phyloP scores from a whole-genome alignment of 2,329 filamentous ascomycete species.

The Neofusicoccum umdonicola region DNA sequence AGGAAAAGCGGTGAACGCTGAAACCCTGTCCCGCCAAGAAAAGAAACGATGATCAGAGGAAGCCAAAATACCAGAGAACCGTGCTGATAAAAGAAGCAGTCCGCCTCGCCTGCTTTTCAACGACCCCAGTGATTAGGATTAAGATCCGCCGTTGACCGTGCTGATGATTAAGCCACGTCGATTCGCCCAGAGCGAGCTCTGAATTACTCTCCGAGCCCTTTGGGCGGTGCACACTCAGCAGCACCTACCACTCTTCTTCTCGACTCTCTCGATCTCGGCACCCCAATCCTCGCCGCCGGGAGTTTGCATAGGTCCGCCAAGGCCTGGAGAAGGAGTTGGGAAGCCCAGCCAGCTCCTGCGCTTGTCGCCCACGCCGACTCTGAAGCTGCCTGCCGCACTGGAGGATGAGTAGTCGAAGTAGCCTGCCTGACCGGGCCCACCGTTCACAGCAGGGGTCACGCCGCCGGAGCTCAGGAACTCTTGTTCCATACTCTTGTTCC shows the following conservation, averaged over 20 bases:
- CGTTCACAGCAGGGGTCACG: conserved; percentile 45
- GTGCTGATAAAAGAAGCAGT: background rate
- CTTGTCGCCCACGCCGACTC: conserved; percentile 59
- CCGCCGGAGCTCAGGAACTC: conserved; percentile 47
- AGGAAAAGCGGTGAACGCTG: background rate
- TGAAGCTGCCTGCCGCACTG: conserved; percentile 58
- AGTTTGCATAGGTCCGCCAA: conserved; percentile 24
- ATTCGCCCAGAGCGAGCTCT: background rate
- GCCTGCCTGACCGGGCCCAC: conserved; percentile 32
- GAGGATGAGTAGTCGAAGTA: conserved; percentile 50
- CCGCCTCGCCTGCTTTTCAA: background rate
- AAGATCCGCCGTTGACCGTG: background rate
- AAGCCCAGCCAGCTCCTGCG: conserved; percentile 66
- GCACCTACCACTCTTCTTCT: conserved; percentile 36
- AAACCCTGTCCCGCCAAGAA: conserved; percentile 13
- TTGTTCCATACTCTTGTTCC: conserved; percentile 54
- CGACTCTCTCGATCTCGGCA: conserved; percentile 30
- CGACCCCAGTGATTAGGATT: background rate
- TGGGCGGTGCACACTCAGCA: conserved; percentile 25
- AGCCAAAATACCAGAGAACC: background rate
- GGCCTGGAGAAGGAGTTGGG: conserved; percentile 42
- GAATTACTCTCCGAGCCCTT: background rate
- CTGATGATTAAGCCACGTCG: background rate
- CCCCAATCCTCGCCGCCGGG: conserved; percentile 34
- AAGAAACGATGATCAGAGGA: background rate